These are phyloP conservation scores for Penicillium manginii DNA, from an alignment of 495 filamentous ascomycete species.

Conservation along the genomic window DNA sequence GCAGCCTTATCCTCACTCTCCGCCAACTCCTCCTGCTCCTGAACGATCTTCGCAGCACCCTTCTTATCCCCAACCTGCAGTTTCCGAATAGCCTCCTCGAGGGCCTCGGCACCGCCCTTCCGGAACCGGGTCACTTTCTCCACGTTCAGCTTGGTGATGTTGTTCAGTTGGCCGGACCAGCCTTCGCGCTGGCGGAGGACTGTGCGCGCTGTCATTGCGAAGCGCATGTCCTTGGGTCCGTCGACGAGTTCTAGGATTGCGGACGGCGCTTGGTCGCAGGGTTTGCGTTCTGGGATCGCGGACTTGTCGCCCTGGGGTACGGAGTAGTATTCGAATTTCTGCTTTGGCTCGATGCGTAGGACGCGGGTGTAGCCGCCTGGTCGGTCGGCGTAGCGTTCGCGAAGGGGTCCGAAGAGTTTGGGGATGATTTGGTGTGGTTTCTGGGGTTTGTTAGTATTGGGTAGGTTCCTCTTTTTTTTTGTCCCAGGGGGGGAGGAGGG, in stretches of 20 bases:
- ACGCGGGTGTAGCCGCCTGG: constrained; percentile 95
- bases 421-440: constrained; percentile 70
- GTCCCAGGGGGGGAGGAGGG: not conserved
- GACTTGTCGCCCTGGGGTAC: constrained; percentile 22
- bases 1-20: constrained; percentile 6
- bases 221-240: constrained; percentile 92
- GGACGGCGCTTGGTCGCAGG: constrained; percentile 75
- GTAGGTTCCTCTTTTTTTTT: not conserved
- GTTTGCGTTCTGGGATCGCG: constrained; percentile 26
- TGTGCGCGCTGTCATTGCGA: constrained; percentile 84
- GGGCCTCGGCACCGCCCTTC: constrained; percentile 61
- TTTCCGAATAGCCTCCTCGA: constrained; percentile 73
- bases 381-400: constrained; percentile 76
- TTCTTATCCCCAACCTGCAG: constrained; percentile 41
- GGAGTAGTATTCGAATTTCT: constrained; percentile 36
- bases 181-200: constrained; percentile 62
- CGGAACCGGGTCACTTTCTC: constrained; percentile 84
- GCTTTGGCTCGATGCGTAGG: constrained; percentile 77
- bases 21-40: not conserved
- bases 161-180: constrained; percentile 41
- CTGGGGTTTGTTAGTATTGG: constrained; percentile 39
- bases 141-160: constrained; percentile 74
- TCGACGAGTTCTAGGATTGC: constrained; percentile 98
- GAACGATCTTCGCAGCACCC: constrained; percentile 8
- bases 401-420: constrained; percentile 84